Evolutionary conservation across 192 early-diverging fungal genomes (phyloP).

Genomic region (Podochytrium sp.): DNA sequence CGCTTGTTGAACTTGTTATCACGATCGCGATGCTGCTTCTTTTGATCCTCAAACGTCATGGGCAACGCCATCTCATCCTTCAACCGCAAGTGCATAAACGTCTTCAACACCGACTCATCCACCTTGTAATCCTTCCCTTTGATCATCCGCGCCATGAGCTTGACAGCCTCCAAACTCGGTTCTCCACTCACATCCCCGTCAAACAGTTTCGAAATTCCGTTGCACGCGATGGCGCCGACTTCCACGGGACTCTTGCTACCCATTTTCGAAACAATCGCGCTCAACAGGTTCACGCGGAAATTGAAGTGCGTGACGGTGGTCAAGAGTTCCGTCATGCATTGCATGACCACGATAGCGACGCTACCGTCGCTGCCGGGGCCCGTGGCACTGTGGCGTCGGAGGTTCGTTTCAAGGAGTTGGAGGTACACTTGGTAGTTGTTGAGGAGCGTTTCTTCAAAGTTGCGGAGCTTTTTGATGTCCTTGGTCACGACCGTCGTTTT

Average conservation of each 20-base stretch:
- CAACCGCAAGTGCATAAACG: conserved; percentile 82
- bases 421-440: conserved; percentile 85
- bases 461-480: conserved; percentile 86
- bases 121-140: conserved; percentile 79
- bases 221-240: conserved; percentile 72
- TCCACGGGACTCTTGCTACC: conserved; percentile 61
- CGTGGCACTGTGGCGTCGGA: conserved; percentile 17
- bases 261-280: conserved; percentile 79
- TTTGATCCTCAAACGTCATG: conserved; percentile 6
- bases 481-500: conserved; percentile 75
- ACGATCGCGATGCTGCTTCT: conserved; percentile 40
- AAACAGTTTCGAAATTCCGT: conserved; percentile 81
- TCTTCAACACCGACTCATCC: conserved; percentile 62
- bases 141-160: conserved; percentile 82
- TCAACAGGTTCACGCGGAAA: conserved; percentile 89
- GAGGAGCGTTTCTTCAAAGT: conserved; percentile 84
- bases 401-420: conserved; percentile 64
- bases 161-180: conserved; percentile 83
- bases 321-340: conserved; percentile 83
- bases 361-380: conserved; percentile 10
- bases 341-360: conserved; percentile 65
- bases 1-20: conserved; percentile 46
- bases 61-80: conserved; percentile 77
- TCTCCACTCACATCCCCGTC: conserved; percentile 85
- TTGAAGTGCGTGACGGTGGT: conserved; percentile 91